phyloP scores from a whole-genome alignment of 306 rosid genomes.

The Rosa multiflora region DNA sequence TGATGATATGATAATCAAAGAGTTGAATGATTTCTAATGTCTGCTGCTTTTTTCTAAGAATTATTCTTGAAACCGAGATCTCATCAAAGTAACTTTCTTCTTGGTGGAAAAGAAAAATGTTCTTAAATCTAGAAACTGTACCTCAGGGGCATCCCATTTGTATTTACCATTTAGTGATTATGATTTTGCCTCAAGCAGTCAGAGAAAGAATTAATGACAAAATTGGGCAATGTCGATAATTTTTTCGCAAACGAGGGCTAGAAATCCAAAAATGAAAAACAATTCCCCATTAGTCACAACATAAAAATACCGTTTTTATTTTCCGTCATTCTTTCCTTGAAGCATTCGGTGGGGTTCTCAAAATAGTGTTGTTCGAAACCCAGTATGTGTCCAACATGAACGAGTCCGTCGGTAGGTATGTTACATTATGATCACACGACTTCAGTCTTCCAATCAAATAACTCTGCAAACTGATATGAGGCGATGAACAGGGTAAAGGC shows the following conservation, averaged over 20 bases:
- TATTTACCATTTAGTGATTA: background rate
- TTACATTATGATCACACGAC: background rate
- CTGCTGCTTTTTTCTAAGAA: background rate
- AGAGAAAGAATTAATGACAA: background rate
- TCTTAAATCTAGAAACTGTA: background rate
- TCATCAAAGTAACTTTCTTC: background rate
- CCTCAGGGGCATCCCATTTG: background rate
- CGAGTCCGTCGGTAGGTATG: background rate
- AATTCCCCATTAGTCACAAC: background rate
- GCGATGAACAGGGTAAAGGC: background rate
- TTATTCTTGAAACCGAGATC: background rate
- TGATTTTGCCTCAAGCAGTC: background rate
- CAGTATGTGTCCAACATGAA: background rate
- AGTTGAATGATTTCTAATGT: too few species aligned
- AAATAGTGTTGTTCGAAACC: background rate
- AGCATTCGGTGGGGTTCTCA: background rate
- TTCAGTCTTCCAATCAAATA: background rate
- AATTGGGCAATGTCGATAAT: too few species aligned
- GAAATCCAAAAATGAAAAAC: background rate
- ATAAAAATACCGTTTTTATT: background rate
- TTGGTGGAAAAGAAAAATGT: background rate
- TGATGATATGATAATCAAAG: too few species aligned
- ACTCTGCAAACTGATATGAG: background rate
- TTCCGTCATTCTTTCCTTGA: background rate
- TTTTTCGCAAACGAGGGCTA: background rate